Base-by-base conservation (phyloP, 2,329 filamentous ascomycete species). In the Capronia coronata region DNA sequence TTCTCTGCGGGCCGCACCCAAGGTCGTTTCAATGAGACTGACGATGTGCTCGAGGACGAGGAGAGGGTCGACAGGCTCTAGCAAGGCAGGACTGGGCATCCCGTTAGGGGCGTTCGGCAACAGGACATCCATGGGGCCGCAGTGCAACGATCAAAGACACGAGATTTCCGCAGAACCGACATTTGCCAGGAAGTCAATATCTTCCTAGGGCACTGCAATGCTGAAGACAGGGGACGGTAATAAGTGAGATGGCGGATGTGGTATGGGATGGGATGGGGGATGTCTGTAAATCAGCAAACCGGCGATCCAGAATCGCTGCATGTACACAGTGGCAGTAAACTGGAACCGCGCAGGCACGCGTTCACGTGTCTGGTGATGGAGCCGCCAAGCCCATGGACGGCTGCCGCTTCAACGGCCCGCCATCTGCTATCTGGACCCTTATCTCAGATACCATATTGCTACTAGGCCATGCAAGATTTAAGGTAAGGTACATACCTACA, bases 1-100 rank as follows among this genome's bases (percentile, higher is more conserved):
- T 64, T 98, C 91, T 55, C 80, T 75, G 64, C 82, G 81, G 49
- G 79, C 79, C 61, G 87, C 85, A 58, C 86, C 86, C 41, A 91
- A 77, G 57, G 84, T 84, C 50, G 86, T 79, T 66, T 82, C 77
- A 59, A 88, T 79, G 51, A 90, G 78, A 52, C 80, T 76, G 32
- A 77, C 76, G 54, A 91, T 74, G 67, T 91, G 82, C 51, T 89
- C 82, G 57, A 90, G 75, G 44, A 90, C 75, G 59, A 79, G 71
- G 57, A 71, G 74, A n/a, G 85, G 80, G 62, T 89, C 85, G 64
- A 87, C 64, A 45, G 67, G 59, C 42, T 57, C 58, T 46, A 48
- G 23, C 22, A 47, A 27, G 19, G 48, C 10, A 27, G 46, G 29
- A 48, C 38, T 40, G 46, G 41, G 35, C 41, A 43, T 48, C 48